These are phyloP conservation scores for Peronospora farinosa DNA, from an alignment of 352 stramenopile species.

Conservation along the genomic window DNA sequence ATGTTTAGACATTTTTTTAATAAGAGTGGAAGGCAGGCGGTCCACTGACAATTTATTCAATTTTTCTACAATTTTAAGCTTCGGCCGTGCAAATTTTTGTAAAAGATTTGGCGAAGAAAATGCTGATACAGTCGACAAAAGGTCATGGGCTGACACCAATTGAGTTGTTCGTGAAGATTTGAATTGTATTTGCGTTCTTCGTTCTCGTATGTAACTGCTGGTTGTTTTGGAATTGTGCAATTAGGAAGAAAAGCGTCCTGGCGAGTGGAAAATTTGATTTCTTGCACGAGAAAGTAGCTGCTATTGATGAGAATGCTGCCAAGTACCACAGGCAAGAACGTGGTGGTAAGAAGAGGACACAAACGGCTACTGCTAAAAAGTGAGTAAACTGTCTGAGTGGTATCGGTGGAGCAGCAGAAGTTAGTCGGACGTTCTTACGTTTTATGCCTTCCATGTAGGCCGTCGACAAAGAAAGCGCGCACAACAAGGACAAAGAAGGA, in stretches of 20 bases:
- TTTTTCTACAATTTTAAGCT: neutral
- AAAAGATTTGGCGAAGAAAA: conserved; percentile 42
- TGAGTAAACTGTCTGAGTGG: conserved; percentile 7
- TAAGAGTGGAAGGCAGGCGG: neutral
- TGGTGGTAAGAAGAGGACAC: conserved; percentile 23
- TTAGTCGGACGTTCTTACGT: neutral
- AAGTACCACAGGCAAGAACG: conserved; percentile 47
- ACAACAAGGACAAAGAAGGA: conserved; percentile 11
- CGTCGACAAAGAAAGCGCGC: conserved; percentile 21
- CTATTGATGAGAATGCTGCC: conserved; percentile 54
- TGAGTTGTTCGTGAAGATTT: conserved; percentile 42
- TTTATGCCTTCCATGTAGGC: conserved; percentile 7
- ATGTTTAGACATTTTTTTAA: conserved; percentile 3
- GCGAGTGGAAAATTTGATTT: conserved; percentile 41
- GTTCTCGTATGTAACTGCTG: neutral
- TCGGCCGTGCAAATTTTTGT: conserved; percentile 53
- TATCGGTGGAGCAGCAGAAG: neutral
- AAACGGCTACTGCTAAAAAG: conserved; percentile 15
- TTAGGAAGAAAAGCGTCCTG: conserved; percentile 52
- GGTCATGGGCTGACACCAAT: conserved; percentile 38
- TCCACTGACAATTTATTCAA: neutral
- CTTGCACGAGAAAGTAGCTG: conserved; percentile 42
- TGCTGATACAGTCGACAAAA: conserved; percentile 27
- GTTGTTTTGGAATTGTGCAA: neutral
- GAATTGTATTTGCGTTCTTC: neutral